Percentiles rank a stretch among this genome's conserved stretches.
Evolutionary conservation across 345 rosid species (phyloP).

Genomic region (Crucihimalaya himalaica): DNA sequence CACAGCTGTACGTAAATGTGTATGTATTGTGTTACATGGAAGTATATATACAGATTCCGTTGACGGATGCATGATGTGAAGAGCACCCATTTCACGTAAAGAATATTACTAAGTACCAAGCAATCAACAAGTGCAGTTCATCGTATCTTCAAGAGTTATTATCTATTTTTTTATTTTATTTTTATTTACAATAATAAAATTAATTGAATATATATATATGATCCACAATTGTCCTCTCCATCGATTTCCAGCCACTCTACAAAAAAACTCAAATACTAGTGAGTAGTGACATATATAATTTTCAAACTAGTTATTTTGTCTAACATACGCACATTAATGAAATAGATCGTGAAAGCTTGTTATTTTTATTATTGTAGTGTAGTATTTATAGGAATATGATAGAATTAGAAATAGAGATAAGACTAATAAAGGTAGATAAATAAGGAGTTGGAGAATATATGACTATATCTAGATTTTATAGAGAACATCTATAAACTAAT

Average conservation of each 20-base stretch:
- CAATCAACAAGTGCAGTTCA: conserved; percentile 36
- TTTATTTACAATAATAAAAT: not conserved
- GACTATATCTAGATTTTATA: too few species aligned
- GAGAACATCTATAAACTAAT: too few species aligned
- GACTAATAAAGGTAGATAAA: too few species aligned
- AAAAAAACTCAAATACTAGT: not conserved
- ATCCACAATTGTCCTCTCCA: not conserved
- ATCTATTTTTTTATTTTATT: not conserved
- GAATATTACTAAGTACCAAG: conserved; percentile 30
- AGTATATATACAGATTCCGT: conserved; percentile 21
- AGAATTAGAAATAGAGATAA: too few species aligned
- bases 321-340: too few species aligned
- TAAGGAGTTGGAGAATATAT: too few species aligned
- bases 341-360: too few species aligned
- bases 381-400: too few species aligned
- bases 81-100: conserved; percentile 41
- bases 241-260: not conserved
- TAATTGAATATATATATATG: not conserved
- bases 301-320: too few species aligned
- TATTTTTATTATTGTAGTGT: too few species aligned
- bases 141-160: conserved; percentile 37
- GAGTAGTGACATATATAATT: not conserved
- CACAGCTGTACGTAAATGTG: not conserved
- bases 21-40: too few species aligned
- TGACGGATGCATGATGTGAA: conserved; percentile 38